A percentile compares a stretch with the other conserved stretches of the same genome.
These are phyloP conservation scores for Sergeia podlipaevii DNA, from an alignment of 208 protist genomes.

Conservation along the genomic window DNA sequence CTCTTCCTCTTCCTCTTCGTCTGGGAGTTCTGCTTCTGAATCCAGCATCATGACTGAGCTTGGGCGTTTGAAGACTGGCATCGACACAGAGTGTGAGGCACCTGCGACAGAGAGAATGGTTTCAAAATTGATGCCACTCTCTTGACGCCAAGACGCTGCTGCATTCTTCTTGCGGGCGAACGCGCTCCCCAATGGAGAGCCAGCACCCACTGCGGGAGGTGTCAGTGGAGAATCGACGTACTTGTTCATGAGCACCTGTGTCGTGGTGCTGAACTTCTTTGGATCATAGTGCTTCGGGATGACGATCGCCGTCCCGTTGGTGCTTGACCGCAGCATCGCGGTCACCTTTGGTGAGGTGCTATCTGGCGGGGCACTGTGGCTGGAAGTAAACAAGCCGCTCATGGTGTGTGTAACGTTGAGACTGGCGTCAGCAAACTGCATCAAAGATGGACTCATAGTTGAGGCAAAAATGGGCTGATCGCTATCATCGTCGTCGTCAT, in stretches of 20 bases:
- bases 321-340: background rate
- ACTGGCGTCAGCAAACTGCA: background rate
- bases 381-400: background rate
- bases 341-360: background rate
- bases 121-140: conserved; percentile 31
- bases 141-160: conserved; percentile 5
- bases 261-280: conserved; percentile 29
- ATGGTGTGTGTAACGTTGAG: background rate
- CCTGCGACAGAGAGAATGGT: conserved; percentile 35
- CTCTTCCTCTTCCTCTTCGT: conserved; percentile 4
- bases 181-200: background rate
- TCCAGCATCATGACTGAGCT: background rate
- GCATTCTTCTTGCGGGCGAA: background rate
- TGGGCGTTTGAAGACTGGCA: conserved; percentile 38
- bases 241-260: conserved; percentile 28
- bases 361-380: background rate
- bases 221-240: conserved; percentile 13
- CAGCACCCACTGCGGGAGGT: background rate
- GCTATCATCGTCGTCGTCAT: conserved; percentile 7
- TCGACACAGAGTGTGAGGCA: conserved; percentile 17
- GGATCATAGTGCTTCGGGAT: background rate
- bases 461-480: conserved; percentile 15
- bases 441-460: conserved; percentile 10
- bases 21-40: background rate
- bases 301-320: background rate